A percentile compares a stretch with the other conserved stretches of the same genome.
phyloP scores from a whole-genome alignment of 495 filamentous ascomycete species.

The Margaritispora aquatica region DNA sequence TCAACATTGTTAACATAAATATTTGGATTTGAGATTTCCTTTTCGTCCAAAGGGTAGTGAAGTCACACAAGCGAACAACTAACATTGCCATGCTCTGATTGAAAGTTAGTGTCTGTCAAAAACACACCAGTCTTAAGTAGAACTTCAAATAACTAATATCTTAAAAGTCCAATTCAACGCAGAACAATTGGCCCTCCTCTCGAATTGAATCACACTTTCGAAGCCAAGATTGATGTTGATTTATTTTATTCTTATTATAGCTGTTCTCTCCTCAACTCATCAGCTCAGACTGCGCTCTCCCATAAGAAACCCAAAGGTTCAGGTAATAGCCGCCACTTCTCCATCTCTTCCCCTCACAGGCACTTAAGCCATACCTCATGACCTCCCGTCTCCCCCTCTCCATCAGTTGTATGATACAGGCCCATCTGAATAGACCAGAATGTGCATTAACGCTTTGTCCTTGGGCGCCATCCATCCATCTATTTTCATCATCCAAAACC shows the following conservation, averaged over 20 bases:
- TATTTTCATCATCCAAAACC: not conserved
- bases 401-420: not conserved
- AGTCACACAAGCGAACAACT: too few species aligned
- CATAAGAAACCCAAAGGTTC: conserved; percentile 10
- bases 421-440: not conserved
- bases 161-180: too few species aligned
- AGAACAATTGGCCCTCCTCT: too few species aligned
- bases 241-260: not conserved
- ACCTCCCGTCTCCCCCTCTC: too few species aligned
- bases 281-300: conserved; percentile 25
- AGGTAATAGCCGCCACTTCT: conserved; percentile 24
- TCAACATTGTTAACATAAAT: too few species aligned
- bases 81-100: too few species aligned
- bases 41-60: not conserved
- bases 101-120: too few species aligned
- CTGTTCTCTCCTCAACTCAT: not conserved
- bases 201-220: too few species aligned
- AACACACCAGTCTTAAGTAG: too few species aligned
- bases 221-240: not conserved
- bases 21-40: not conserved
- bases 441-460: not conserved
- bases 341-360: not conserved
- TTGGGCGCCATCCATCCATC: not conserved
- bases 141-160: too few species aligned
- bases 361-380: not conserved